Percentiles rank a stretch among this genome's conserved stretches.
These are phyloP conservation scores for Ophiocytium majus DNA, from an alignment of 352 stramenopile species.

Conservation along the genomic window DNA sequence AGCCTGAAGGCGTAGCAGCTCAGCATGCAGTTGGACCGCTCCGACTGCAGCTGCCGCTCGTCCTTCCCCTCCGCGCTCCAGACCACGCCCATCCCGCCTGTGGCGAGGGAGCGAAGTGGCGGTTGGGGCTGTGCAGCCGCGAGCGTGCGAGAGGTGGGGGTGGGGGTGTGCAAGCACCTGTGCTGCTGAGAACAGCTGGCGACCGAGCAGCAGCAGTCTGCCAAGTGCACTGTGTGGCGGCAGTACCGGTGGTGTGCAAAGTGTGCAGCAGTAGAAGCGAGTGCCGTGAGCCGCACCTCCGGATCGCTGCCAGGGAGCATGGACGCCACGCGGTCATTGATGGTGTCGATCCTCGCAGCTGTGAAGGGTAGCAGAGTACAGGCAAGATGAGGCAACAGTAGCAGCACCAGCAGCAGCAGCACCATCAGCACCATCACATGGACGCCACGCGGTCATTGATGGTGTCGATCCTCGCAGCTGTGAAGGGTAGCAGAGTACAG, in stretches of 20 bases:
- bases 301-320: not conserved
- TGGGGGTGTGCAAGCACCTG: not conserved
- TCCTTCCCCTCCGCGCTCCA: not conserved
- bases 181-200: not conserved
- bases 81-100: not conserved
- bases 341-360: conserved; percentile 17
- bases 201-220: not conserved
- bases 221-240: not conserved
- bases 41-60: not conserved
- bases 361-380: not conserved
- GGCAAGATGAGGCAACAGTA: not conserved
- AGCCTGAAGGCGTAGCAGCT: conserved; percentile 22
- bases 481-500: not conserved
- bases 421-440: no score
- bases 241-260: not conserved
- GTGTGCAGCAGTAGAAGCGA: not conserved
- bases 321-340: not conserved
- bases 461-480: conserved; percentile 15
- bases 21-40: conserved; percentile 19
- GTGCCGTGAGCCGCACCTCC: not conserved
- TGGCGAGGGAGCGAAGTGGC: not conserved
- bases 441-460: conserved; percentile 10
- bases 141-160: not conserved
- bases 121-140: not conserved
- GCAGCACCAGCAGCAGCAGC: not conserved